phyloP scores from a whole-genome alignment of 805 yeast species.

The Myxozyma kluyveri region DNA sequence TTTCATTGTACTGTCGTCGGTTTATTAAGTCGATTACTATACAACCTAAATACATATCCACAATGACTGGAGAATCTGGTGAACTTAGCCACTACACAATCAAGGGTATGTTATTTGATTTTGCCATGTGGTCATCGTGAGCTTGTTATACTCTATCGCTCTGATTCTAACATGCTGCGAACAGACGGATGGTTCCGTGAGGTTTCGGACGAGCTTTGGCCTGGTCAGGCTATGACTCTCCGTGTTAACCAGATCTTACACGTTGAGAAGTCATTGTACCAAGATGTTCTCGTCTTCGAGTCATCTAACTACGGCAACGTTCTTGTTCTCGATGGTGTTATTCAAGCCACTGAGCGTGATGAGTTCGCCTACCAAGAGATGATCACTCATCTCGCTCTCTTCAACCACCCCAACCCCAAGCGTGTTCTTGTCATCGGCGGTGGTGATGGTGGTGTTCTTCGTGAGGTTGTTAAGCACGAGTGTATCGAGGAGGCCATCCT shows the following conservation, averaged over 20 bases:
- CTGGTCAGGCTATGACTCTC: constrained; percentile 95
- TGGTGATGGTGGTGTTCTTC: constrained; percentile 97
- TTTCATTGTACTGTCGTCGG: too few relatives aligned
- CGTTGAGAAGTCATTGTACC: constrained; percentile 82
- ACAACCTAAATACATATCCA: too few relatives aligned
- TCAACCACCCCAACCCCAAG: constrained; percentile 92
- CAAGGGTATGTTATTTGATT: constrained; percentile 24
- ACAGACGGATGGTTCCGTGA: constrained; percentile 95
- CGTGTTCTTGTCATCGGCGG: constrained; percentile 95
- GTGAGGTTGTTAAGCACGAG: constrained; percentile 89
- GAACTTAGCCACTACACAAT: constrained; percentile 33
- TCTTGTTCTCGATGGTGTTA: constrained; percentile 87
- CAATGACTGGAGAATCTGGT: too few relatives aligned
- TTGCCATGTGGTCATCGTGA: too few relatives aligned
- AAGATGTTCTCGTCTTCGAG: constrained; percentile 90
- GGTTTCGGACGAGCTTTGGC: constrained; percentile 94
- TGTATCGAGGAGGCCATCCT: constrained; percentile 83
- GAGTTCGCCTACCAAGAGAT: constrained; percentile 98
- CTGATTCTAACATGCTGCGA: not conserved
- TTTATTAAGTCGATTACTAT: too few relatives aligned
- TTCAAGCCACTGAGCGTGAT: constrained; percentile 95
- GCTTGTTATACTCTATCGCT: too few relatives aligned
- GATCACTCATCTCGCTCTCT: constrained; percentile 91
- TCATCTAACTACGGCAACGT: constrained; percentile 94
- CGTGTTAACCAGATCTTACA: constrained; percentile 83